Evolutionary conservation across 2,329 filamentous ascomycete species (phyloP).

Genomic region (Colletotrichum godetiae): DNA sequence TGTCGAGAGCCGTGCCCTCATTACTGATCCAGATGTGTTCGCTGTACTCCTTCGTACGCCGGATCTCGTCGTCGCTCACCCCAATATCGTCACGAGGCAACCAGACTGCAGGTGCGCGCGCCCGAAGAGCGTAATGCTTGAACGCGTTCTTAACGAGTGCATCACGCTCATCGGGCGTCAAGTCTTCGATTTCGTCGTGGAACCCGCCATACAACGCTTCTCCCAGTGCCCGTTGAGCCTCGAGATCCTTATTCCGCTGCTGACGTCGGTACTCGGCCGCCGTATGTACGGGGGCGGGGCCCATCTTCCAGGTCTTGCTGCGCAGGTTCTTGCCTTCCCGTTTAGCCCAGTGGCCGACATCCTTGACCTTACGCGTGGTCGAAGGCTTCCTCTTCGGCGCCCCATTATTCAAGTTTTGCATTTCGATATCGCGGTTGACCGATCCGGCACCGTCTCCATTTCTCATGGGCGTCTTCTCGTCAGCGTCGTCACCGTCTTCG

Average conservation of each 20-base stretch:
- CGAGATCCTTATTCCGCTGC: conserved; percentile 70
- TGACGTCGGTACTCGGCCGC: conserved; percentile 61
- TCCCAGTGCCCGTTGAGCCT: conserved; percentile 79
- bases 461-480: conserved; percentile 55
- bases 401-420: conserved; percentile 43
- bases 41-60: conserved; percentile 79
- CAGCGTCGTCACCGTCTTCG: conserved; percentile 62
- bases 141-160: conserved; percentile 88
- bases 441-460: conserved; percentile 42
- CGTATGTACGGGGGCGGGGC: conserved; percentile 46
- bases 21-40: conserved; percentile 93
- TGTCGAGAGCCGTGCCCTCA: conserved; percentile 88
- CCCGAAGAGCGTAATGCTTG: conserved; percentile 87
- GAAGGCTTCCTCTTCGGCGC: conserved; percentile 47
- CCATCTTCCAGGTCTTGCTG: conserved; percentile 55
- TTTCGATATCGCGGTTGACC: conserved; percentile 47
- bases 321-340: conserved; percentile 61
- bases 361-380: conserved; percentile 58
- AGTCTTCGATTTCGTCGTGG: conserved; percentile 93
- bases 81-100: conserved; percentile 92
- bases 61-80: conserved; percentile 91
- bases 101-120: conserved; percentile 90
- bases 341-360: conserved; percentile 60
- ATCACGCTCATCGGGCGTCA: conserved; percentile 91
- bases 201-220: conserved; percentile 88